phyloP scores from a whole-genome alignment of 495 filamentous ascomycete genomes.

The Physcia stellaris region DNA sequence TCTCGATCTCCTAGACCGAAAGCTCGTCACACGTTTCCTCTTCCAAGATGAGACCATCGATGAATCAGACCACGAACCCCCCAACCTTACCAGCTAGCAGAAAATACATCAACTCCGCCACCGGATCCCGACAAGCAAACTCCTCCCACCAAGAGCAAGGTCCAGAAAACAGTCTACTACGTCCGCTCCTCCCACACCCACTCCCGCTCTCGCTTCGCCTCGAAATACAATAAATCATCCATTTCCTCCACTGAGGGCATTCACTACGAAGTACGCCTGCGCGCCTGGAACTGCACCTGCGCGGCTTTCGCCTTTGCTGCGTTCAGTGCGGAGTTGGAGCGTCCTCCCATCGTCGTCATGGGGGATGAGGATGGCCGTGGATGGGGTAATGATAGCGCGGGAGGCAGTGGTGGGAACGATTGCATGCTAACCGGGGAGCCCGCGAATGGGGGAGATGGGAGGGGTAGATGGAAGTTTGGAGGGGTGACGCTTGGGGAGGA shows the following conservation, averaged over 20 bases:
- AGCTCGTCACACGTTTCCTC: conserved; percentile 39
- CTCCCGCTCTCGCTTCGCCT: conserved; percentile 14
- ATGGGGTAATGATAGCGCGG: conserved; percentile 1
- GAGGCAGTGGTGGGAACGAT: conserved; percentile 5
- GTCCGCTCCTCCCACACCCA: conserved; percentile 23
- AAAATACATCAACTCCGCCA: neutral
- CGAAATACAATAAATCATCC: conserved; percentile 5
- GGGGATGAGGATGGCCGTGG: neutral
- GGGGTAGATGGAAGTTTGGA: conserved; percentile 29
- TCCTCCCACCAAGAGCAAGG: conserved; percentile 3
- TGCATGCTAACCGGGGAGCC: neutral
- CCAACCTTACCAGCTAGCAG: neutral
- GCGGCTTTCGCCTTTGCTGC: conserved; percentile 63
- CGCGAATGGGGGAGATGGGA: neutral
- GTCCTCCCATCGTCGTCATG: no score
- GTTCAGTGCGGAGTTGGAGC: conserved; percentile 25
- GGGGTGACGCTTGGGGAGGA: conserved; percentile 27
- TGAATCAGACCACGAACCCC: neutral
- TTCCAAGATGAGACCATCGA: neutral
- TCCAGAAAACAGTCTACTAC: conserved; percentile 26
- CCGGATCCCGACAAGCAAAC: neutral
- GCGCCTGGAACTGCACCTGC: conserved; percentile 85
- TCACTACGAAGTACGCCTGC: conserved; percentile 54
- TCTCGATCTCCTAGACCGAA: conserved; percentile 68
- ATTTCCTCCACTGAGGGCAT: no score